Percentiles rank a stretch among this genome's conserved stretches.
Evolutionary conservation across 768 basidiomycete species (phyloP).

Genomic region (Tricholoma flavovirens): DNA sequence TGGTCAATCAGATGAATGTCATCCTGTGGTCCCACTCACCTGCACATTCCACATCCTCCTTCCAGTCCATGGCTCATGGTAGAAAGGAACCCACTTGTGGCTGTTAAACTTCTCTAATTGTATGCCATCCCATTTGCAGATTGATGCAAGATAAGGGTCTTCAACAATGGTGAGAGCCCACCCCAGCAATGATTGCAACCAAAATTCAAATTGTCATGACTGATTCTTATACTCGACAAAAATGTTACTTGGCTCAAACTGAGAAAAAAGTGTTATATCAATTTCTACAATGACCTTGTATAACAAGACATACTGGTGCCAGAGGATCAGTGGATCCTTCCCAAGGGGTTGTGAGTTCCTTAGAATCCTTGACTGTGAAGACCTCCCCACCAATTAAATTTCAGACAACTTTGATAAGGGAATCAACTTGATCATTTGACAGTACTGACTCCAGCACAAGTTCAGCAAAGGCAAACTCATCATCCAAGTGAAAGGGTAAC

Average conservation of each 20-base stretch:
- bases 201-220: background rate
- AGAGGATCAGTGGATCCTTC: background rate
- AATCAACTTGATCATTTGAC: background rate
- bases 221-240: background rate
- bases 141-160: background rate
- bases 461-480: slow-evolving; percentile 1
- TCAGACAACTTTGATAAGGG: background rate
- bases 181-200: background rate
- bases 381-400: background rate
- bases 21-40: background rate
- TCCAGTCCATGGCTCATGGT: background rate
- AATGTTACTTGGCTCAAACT: background rate
- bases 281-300: background rate
- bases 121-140: background rate
- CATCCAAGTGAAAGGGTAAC: background rate
- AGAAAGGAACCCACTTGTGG: background rate
- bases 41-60: slow-evolving; percentile 5
- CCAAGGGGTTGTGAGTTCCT: background rate
- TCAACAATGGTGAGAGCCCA: background rate
- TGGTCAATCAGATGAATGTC: background rate
- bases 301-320: background rate
- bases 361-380: background rate
- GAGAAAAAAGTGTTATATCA: too few species aligned
- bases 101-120: slow-evolving; percentile 3
- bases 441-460: background rate